phyloP scores from a whole-genome alignment of 257 asterid genomes.

The Striga asiatica region DNA sequence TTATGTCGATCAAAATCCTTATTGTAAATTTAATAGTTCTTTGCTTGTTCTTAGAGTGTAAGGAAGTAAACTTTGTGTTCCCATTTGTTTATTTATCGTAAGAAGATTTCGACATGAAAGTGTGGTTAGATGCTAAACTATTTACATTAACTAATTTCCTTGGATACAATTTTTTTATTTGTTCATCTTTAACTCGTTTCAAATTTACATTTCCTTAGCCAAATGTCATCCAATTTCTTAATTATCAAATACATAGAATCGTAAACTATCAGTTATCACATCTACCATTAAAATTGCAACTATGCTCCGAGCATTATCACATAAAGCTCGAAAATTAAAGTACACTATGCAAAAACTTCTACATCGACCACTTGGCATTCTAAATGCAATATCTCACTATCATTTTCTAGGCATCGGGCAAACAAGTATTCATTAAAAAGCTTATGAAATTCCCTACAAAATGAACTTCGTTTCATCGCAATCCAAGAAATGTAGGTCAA shows the following conservation, averaged over 20 bases:
- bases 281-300: neutral
- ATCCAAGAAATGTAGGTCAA: conserved; percentile 18
- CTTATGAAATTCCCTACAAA: conserved; percentile 42
- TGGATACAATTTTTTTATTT: conserved; percentile 4
- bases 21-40: too few species aligned
- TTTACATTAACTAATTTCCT: too few species aligned
- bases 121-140: too few species aligned
- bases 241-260: conserved; percentile 25
- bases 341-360: conserved; percentile 16
- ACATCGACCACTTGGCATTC: conserved; percentile 37
- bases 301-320: conserved; percentile 17
- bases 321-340: conserved; percentile 18
- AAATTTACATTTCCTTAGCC: conserved; percentile 2
- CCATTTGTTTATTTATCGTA: too few species aligned
- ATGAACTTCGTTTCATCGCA: conserved; percentile 12
- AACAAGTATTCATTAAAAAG: conserved; percentile 19
- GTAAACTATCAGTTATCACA: conserved; percentile 7
- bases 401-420: neutral
- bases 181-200: conserved; percentile 50
- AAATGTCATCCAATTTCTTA: conserved; percentile 20
- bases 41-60: too few species aligned
- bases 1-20: too few species aligned
- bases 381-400: neutral
- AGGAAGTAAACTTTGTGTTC: too few species aligned
- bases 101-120: too few species aligned